Evolutionary conservation across 306 rosid species (phyloP).

Genomic region (Ceratonia siliqua): DNA sequence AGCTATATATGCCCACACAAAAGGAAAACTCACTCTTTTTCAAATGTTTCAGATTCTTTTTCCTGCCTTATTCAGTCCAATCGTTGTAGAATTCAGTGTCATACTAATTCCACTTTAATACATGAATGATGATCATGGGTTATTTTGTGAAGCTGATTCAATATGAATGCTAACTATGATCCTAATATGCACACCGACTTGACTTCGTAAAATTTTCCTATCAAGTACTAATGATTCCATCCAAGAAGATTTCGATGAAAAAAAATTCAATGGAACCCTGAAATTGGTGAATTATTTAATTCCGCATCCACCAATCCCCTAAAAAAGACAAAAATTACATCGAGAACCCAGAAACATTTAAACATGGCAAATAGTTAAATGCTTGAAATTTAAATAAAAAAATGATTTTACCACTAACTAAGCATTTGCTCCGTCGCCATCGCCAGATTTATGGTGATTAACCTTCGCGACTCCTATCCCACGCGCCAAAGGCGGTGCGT

Average conservation of each 20-base stretch:
- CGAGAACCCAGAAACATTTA: neutral
- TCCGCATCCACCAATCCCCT: neutral
- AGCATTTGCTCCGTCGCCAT: constrained; percentile 9
- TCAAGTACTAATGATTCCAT: neutral
- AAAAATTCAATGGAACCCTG: neutral
- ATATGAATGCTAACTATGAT: neutral
- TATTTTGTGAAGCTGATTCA: too few relatives aligned
- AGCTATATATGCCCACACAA: neutral
- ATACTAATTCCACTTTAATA: neutral
- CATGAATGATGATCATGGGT: neutral
- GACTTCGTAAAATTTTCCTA: too few relatives aligned
- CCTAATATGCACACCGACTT: neutral
- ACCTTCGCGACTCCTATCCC: constrained; percentile 57
- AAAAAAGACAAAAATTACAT: neutral
- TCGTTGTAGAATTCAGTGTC: neutral
- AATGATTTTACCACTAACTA: neutral
- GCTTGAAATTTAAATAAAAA: neutral
- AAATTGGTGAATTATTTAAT: neutral
- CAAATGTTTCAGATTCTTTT: neutral
- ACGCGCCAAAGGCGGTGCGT: constrained; percentile 37
- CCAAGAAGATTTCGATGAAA: neutral
- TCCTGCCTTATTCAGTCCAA: neutral
- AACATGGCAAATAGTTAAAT: neutral
- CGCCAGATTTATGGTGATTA: constrained; percentile 49
- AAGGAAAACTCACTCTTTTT: neutral